These are phyloP conservation scores for Amylostereum areolatum DNA, from an alignment of 1,284 basidiomycete species.

Conservation along the genomic window DNA sequence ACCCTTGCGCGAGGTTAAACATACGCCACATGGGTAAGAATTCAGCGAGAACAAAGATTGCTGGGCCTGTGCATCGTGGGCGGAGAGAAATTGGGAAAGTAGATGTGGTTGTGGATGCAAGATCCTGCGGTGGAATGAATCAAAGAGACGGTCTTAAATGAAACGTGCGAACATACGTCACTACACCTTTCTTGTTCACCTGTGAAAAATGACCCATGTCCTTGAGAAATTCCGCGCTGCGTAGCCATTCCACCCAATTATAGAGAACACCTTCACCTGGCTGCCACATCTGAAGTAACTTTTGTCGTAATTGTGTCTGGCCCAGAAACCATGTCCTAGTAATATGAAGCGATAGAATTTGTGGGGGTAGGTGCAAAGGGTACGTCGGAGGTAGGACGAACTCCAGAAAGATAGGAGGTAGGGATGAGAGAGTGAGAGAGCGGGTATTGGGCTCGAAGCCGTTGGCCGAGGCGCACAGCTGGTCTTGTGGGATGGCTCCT, in stretches of 20 bases:
- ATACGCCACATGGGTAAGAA: constrained; percentile 65
- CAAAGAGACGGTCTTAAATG: constrained; percentile 4
- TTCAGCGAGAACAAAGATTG: constrained; percentile 49
- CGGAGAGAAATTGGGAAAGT: constrained; percentile 40
- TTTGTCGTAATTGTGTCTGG: constrained; percentile 27
- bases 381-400: constrained; percentile 52
- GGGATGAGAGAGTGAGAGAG: constrained; percentile 28
- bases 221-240: constrained; percentile 54
- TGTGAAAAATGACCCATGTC: constrained; percentile 25
- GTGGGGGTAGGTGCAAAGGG: constrained; percentile 47
- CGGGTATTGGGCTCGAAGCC: constrained; percentile 4
- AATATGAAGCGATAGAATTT: constrained; percentile 47
- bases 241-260: constrained; percentile 64
- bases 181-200: constrained; percentile 21
- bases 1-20: constrained; percentile 65
- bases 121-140: constrained; percentile 33
- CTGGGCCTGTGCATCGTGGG: constrained; percentile 41
- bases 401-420: constrained; percentile 60
- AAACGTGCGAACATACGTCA: constrained; percentile 35
- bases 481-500: too few species aligned
- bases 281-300: constrained; percentile 51
- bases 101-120: constrained; percentile 48
- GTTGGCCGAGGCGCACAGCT: background rate
- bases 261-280: constrained; percentile 57
- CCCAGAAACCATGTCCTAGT: constrained; percentile 56